Evolutionary conservation across 768 basidiomycete species (phyloP).

Genomic region (Rhizopogon rudus): DNA sequence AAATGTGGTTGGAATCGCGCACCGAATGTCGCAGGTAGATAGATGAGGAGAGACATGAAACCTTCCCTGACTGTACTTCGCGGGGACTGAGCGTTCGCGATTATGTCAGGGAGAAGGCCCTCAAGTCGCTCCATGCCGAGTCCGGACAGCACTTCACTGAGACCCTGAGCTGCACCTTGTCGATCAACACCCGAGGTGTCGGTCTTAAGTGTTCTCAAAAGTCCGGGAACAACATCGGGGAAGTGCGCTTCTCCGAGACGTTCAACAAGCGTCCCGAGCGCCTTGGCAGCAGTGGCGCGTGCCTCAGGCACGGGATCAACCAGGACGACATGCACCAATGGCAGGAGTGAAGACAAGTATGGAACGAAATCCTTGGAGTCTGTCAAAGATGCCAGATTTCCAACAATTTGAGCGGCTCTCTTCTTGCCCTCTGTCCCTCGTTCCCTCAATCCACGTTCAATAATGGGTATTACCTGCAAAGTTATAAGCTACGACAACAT

Average conservation of each 20-base stretch:
- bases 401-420: slow-evolving; percentile 94
- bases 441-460: slow-evolving; percentile 90
- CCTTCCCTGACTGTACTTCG: slow-evolving; percentile 92
- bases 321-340: slow-evolving; percentile 87
- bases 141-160: slow-evolving; percentile 91
- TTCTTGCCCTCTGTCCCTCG: slow-evolving; percentile 92
- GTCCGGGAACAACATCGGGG: slow-evolving; percentile 90
- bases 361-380: slow-evolving; percentile 93
- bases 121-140: slow-evolving; percentile 98
- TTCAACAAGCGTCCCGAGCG: slow-evolving; percentile 94
- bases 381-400: slow-evolving; percentile 90
- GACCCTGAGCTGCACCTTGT: slow-evolving; percentile 96
- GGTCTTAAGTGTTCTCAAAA: slow-evolving; percentile 83
- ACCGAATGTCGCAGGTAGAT: slow-evolving; percentile 93
- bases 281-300: slow-evolving; percentile 94
- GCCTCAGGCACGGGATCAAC: slow-evolving; percentile 98
- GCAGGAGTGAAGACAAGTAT: slow-evolving; percentile 84
- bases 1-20: slow-evolving; percentile 95
- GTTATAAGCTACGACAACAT: not conserved
- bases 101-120: slow-evolving; percentile 88
- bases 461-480: slow-evolving; percentile 81
- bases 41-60: slow-evolving; percentile 97
- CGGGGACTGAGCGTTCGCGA: slow-evolving; percentile 86
- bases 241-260: slow-evolving; percentile 92
- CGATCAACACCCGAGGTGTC: slow-evolving; percentile 95